phyloP scores from a whole-genome alignment of 169 alveolate species.

The Amoebophrya sp. region DNA sequence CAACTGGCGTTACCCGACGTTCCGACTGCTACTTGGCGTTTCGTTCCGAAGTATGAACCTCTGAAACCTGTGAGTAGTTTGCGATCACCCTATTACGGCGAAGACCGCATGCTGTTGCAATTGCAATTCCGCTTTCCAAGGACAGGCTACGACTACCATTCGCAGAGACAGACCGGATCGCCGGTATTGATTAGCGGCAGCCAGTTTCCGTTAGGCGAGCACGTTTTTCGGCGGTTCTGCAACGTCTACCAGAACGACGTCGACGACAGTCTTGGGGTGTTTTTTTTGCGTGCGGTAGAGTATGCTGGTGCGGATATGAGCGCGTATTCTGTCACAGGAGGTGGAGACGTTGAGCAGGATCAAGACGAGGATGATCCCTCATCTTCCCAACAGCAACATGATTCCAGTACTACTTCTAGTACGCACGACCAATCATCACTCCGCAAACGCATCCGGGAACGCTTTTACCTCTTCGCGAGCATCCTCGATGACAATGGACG shows the following conservation, averaged over 20 bases:
- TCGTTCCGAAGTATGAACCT: neutral
- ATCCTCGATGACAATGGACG: neutral
- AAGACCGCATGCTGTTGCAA: neutral
- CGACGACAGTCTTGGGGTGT: neutral
- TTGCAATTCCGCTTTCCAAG: neutral
- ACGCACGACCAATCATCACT: neutral
- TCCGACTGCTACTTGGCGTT: too few relatives aligned
- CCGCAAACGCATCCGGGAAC: neutral
- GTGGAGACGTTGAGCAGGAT: neutral
- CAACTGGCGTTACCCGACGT: neutral
- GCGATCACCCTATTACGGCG: neutral
- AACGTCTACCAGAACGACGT: neutral
- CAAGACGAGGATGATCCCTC: neutral
- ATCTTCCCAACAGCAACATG: neutral
- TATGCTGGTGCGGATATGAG: conserved; percentile 2
- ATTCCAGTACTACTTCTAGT: too few relatives aligned
- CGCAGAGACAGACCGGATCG: neutral
- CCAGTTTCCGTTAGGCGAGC: neutral
- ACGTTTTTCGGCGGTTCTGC: neutral
- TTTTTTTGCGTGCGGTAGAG: neutral
- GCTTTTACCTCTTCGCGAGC: neutral
- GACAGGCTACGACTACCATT: conserved; percentile 3
- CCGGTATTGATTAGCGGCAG: neutral
- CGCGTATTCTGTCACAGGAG: neutral
- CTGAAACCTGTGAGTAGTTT: neutral